Conservation (phyloP, 2,329 filamentous ascomycete species). For the Aspergillus sp. region DNA sequence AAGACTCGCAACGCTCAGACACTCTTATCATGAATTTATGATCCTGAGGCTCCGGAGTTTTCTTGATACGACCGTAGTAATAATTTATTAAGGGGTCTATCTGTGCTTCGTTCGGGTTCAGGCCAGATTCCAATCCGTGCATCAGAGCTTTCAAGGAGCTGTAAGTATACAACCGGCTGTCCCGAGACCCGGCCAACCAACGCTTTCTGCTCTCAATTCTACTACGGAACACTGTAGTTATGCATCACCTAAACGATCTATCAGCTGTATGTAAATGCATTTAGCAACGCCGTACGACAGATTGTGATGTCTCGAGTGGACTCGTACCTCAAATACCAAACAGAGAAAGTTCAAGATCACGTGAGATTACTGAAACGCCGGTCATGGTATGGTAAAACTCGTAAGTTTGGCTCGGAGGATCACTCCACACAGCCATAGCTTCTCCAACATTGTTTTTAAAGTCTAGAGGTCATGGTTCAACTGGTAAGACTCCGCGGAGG, state of each 20-base stretch:
- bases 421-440: conserved; percentile 2
- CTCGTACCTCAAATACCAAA: not conserved
- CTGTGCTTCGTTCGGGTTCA: not conserved
- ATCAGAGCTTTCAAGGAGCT: not conserved
- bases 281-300: not conserved
- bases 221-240: not conserved
- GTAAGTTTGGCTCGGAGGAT: not conserved
- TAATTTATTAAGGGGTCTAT: not conserved
- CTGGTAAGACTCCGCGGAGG: not conserved
- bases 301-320: not conserved
- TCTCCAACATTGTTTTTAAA: not conserved
- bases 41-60: not conserved
- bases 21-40: not conserved
- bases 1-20: not conserved
- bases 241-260: not conserved
- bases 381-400: conserved; percentile 3
- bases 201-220: not conserved
- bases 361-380: conserved; percentile 1
- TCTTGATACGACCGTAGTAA: not conserved
- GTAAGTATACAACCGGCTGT: not conserved
- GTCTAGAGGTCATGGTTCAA: not conserved
- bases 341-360: not conserved
- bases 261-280: not conserved
- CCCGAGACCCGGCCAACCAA: not conserved
- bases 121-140: conserved; percentile 1